Evolutionary conservation across 139 green algal species (phyloP).

Genomic region (Chlamydomonas sp.): DNA sequence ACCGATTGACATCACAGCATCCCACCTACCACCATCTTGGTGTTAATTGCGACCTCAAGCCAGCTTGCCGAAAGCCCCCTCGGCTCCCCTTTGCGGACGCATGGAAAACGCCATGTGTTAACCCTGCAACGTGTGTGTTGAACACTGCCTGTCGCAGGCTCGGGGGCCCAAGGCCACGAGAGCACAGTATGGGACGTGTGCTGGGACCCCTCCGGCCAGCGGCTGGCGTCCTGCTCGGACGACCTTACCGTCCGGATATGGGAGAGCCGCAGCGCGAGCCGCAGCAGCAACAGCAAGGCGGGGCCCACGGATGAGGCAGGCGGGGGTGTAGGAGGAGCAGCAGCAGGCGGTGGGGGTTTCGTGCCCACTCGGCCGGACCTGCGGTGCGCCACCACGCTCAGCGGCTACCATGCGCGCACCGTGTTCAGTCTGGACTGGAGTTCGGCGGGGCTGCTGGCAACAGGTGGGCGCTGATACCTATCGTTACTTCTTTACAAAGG

Average conservation of each 20-base stretch:
- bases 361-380: constrained; percentile 11
- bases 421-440: constrained; percentile 88
- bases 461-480: constrained; percentile 46
- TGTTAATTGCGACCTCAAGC: no score
- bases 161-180: constrained; percentile 63
- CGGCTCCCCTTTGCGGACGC: no score
- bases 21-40: no score
- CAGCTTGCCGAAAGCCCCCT: no score
- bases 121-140: not conserved
- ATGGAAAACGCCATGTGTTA: no score
- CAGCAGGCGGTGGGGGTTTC: constrained; percentile 23
- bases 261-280: not conserved
- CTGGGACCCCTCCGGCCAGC: constrained; percentile 72
- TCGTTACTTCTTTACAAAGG: not conserved
- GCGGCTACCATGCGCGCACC: constrained; percentile 78
- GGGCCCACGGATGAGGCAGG: not conserved
- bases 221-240: constrained; percentile 88
- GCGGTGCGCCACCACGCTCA: constrained; percentile 59
- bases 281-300: not conserved
- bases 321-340: constrained; percentile 28
- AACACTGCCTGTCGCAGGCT: not conserved
- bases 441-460: constrained; percentile 63
- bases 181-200: constrained; percentile 89
- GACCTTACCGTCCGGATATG: constrained; percentile 86
- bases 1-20: no score